These are phyloP conservation scores for Starmerella roubikii DNA, from an alignment of 805 yeast genomes.

Conservation along the genomic window DNA sequence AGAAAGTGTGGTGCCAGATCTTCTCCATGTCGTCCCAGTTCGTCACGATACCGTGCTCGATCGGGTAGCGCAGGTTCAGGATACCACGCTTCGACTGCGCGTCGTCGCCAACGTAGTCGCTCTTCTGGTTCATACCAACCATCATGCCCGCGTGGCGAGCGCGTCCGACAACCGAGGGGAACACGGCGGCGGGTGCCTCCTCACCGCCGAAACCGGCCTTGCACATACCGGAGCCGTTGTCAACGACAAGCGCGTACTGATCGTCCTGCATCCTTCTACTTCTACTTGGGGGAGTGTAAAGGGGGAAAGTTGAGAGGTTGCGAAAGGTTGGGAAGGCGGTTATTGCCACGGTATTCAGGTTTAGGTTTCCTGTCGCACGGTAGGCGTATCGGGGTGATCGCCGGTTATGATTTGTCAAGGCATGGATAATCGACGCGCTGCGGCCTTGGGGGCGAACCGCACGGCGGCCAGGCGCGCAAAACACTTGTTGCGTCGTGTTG, in stretches of 20 bases:
- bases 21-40: constrained; percentile 99
- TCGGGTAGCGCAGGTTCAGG: constrained; percentile 95
- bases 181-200: constrained; percentile 99
- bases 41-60: constrained; percentile 99
- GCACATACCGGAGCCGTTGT: constrained; percentile 99
- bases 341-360: no score
- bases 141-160: constrained; percentile 99
- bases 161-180: constrained; percentile 99
- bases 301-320: neutral
- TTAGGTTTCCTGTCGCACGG: no score
- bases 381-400: no score
- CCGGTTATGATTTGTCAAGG: no score
- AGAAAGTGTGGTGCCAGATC: constrained; percentile 99
- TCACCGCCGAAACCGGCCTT: constrained; percentile 99
- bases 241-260: constrained; percentile 56
- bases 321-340: no score
- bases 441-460: no score
- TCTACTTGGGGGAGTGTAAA: neutral
- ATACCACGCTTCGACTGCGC: constrained; percentile 99
- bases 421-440: no score
- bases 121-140: constrained; percentile 99
- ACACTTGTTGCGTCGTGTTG: no score
- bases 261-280: constrained; percentile 22
- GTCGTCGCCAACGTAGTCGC: constrained; percentile 98
- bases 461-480: no score